A percentile compares a stretch with the other conserved stretches of the same genome.
Evolutionary conservation across 225 moss, liverwort and hornwort genomes (phyloP).

Genomic region (Sphagnum tenellum): DNA sequence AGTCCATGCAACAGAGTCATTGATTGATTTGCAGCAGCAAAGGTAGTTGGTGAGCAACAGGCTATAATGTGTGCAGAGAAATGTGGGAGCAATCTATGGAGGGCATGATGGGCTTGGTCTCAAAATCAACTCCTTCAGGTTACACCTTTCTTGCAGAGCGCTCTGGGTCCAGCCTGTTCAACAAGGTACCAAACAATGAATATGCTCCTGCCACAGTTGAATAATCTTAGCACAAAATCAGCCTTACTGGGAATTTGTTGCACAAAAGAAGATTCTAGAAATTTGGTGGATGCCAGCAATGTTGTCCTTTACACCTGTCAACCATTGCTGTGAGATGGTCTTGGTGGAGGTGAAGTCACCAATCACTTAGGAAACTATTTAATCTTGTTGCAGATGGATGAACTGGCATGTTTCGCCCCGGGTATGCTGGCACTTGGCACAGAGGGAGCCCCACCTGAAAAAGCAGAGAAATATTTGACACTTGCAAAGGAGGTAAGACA

Average conservation of each 20-base stretch:
- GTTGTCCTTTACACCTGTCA: too few relatives aligned
- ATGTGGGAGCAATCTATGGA: constrained; percentile 99
- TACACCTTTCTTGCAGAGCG: constrained; percentile 81
- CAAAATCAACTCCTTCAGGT: constrained; percentile 55
- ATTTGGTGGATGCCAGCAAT: too few relatives aligned
- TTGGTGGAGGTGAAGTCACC: not conserved
- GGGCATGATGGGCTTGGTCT: constrained; percentile 58
- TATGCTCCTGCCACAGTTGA: too few relatives aligned
- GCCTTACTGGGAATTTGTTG: too few relatives aligned
- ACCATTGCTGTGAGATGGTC: too few relatives aligned
- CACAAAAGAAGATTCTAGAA: too few relatives aligned
- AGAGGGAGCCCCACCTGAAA: constrained; percentile 65
- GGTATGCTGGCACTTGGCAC: constrained; percentile 89
- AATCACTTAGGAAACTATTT: not conserved
- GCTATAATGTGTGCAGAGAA: constrained; percentile 32
- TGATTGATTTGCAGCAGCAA: too few relatives aligned
- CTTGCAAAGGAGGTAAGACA: constrained; percentile 60
- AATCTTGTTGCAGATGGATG: constrained; percentile 66
- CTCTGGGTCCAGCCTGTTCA: constrained; percentile 19
- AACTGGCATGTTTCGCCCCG: constrained; percentile 90
- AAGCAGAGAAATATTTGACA: constrained; percentile 70
- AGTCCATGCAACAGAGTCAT: too few relatives aligned
- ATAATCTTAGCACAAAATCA: too few relatives aligned
- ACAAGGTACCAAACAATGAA: constrained; percentile 23
- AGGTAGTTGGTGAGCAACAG: too few relatives aligned